Base-by-base conservation (phyloP, 257 asterid species). In the Solanum arcanum region DNA sequence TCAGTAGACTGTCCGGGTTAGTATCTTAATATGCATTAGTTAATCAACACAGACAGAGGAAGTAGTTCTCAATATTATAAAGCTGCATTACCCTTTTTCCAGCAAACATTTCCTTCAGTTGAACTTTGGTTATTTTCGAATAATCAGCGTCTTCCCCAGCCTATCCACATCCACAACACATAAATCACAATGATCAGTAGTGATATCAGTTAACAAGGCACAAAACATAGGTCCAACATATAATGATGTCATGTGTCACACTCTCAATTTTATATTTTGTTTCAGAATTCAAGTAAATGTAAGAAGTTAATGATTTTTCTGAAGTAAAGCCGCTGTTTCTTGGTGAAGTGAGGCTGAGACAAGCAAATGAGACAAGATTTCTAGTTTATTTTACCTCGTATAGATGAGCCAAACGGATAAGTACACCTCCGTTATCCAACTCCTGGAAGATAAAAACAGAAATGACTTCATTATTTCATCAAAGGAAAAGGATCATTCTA, bases 341-440 rank as follows among this genome's bases (percentile, higher is more conserved):
- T 41, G 27, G 49, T 83, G 76, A 37, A 83, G 35, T 59, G 37
- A 21, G 27, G 75, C 29, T 44, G 37, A 25, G 47, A 77, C 83
- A 42, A 77, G 83, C 20, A 64, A 83, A 56, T 60, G 75, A 60
- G n/a, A 35, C 5, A n/a, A 12, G 59, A 25, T 37, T 35, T n/a
- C 13, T 60, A 41, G 83, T 44, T 1, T 76, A 60, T 39, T 37
- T 86, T 87, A 94, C 99, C 98, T 96, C 98, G 3, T 94, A 96
- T 27, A 95, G 89, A 96, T 96, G 95, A 9, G 96, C 99, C 88
- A 96, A 83, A 86, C 99, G 99, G 88, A 96, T 89, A 83, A 95
- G 97, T 66, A 91, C 95, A 33, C 87, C 89, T 81, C 94, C 94
- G 83, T 93, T 93, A 18, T 62, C 91, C 91, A 93, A 82, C 88